Conservation (phyloP, 1,284 basidiomycete genomes). For the Papiliotrema flavescens region DNA sequence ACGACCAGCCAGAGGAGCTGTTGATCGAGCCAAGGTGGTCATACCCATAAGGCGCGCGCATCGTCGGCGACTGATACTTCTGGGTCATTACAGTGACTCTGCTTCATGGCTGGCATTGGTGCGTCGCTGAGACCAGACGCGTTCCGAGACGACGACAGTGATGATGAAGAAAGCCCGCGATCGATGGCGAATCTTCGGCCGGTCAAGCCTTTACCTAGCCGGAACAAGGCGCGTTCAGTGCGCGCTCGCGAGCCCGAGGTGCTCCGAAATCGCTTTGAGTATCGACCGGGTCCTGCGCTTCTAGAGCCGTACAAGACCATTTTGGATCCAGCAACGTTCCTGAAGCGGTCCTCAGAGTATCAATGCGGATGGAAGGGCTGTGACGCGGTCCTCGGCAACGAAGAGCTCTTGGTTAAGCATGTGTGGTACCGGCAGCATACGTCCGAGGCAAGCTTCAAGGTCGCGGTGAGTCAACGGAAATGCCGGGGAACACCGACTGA, state of each 20-base stretch:
- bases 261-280: slow-evolving; percentile 23
- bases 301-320: slow-evolving; percentile 27
- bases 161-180: slow-evolving; percentile 10
- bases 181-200: slow-evolving; percentile 10
- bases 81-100: slow-evolving; percentile 23
- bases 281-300: slow-evolving; percentile 21
- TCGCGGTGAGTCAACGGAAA: slow-evolving; percentile 12
- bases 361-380: slow-evolving; percentile 39
- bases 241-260: slow-evolving; percentile 24
- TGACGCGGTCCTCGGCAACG: slow-evolving; percentile 27
- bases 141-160: slow-evolving; percentile 27
- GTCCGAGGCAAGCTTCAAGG: slow-evolving; percentile 15
- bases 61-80: slow-evolving; percentile 14
- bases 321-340: slow-evolving; percentile 20
- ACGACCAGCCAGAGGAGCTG: not conserved
- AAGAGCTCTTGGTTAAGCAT: slow-evolving; percentile 27
- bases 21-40: slow-evolving; percentile 21
- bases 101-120: not conserved
- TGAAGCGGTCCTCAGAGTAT: slow-evolving; percentile 19
- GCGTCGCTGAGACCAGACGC: slow-evolving; percentile 10
- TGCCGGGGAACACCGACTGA: not conserved
- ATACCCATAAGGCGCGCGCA: slow-evolving; percentile 13
- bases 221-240: slow-evolving; percentile 3
- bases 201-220: slow-evolving; percentile 8
- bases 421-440: slow-evolving; percentile 21